Evolutionary conservation across 805 yeast genomes (phyloP).

Genomic region (Priceomyces melissophilus): DNA sequence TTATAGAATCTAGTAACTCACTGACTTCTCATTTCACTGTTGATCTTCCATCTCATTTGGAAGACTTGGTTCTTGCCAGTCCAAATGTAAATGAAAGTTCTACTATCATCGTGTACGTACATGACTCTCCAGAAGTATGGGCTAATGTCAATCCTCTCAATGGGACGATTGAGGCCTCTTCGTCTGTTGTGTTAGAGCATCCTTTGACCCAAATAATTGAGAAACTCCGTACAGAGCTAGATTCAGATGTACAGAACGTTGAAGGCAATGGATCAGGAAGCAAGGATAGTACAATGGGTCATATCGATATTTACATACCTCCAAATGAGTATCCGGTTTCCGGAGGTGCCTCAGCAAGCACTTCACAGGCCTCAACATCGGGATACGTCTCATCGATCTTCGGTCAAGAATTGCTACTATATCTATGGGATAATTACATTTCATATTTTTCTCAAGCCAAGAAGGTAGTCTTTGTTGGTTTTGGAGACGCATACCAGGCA

Average conservation of each 20-base stretch:
- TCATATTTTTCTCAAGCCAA: slow-evolving; percentile 63
- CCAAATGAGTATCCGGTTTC: slow-evolving; percentile 38
- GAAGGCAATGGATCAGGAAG: not conserved
- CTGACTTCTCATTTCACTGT: slow-evolving; percentile 27
- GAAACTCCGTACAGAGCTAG: slow-evolving; percentile 41
- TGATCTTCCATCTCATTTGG: slow-evolving; percentile 48
- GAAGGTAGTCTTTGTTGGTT: slow-evolving; percentile 76
- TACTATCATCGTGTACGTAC: slow-evolving; percentile 69
- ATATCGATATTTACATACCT: slow-evolving; percentile 82
- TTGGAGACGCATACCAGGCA: slow-evolving; percentile 87
- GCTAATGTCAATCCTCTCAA: slow-evolving; percentile 76
- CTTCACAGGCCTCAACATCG: slow-evolving; percentile 16
- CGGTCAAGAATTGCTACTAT: slow-evolving; percentile 73
- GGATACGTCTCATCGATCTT: slow-evolving; percentile 58
- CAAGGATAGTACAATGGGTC: slow-evolving; percentile 48
- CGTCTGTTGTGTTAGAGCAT: slow-evolving; percentile 74
- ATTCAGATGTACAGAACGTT: not conserved
- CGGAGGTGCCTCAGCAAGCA: slow-evolving; percentile 17
- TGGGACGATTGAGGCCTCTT: slow-evolving; percentile 71
- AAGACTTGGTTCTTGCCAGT: slow-evolving; percentile 67
- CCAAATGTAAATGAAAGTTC: slow-evolving; percentile 61
- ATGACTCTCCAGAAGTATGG: slow-evolving; percentile 93
- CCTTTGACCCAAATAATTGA: slow-evolving; percentile 60
- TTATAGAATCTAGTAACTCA: slow-evolving; percentile 8
- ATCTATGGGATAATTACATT: slow-evolving; percentile 88